A percentile compares a stretch with the other conserved stretches of the same genome.
phyloP scores from a whole-genome alignment of 257 asterid genomes.

The Henckelia pumila region DNA sequence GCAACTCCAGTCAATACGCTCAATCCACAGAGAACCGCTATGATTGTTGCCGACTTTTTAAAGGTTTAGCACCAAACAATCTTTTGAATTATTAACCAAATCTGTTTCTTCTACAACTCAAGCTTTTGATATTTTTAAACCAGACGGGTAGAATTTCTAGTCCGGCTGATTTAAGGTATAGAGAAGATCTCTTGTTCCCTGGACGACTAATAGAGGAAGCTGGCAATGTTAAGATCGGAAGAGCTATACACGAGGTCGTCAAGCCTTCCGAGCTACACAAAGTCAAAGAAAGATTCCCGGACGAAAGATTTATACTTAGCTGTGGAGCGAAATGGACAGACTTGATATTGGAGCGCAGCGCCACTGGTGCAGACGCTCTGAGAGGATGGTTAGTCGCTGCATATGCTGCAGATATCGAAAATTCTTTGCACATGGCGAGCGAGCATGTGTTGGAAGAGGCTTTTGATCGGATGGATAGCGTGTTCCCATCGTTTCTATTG shows the following conservation, averaged over 20 bases:
- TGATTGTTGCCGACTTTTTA: constrained; percentile 77
- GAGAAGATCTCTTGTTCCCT: constrained; percentile 81
- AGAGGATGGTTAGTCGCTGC: constrained; percentile 99
- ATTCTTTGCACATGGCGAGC: constrained; percentile 16
- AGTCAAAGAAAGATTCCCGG: constrained; percentile 55
- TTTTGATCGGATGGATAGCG: constrained; percentile 58
- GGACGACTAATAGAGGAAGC: constrained; percentile 83
- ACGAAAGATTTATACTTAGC: constrained; percentile 64
- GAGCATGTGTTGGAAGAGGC: constrained; percentile 47
- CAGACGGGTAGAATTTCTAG: constrained; percentile 75
- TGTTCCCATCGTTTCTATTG: constrained; percentile 55
- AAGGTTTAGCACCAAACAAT: constrained; percentile 48
- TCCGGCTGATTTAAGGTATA: constrained; percentile 89
- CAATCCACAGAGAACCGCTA: constrained; percentile 93
- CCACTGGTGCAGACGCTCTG: constrained; percentile 88
- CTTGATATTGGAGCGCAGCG: constrained; percentile 74
- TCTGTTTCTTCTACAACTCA: constrained; percentile 11
- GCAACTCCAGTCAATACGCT: constrained; percentile 95
- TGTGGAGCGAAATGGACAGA: constrained; percentile 59
- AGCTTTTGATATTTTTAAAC: constrained; percentile 10
- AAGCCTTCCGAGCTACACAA: constrained; percentile 65
- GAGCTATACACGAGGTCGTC: constrained; percentile 58
- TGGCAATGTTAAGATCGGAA: constrained; percentile 84
- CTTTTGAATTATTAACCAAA: constrained; percentile 4
- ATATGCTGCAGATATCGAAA: constrained; percentile 62